Percentiles rank a stretch among this genome's conserved stretches.
These are phyloP conservation scores for Entelexis sorbosivorans DNA, from an alignment of 1,139 yeast genomes.

Conservation along the genomic window DNA sequence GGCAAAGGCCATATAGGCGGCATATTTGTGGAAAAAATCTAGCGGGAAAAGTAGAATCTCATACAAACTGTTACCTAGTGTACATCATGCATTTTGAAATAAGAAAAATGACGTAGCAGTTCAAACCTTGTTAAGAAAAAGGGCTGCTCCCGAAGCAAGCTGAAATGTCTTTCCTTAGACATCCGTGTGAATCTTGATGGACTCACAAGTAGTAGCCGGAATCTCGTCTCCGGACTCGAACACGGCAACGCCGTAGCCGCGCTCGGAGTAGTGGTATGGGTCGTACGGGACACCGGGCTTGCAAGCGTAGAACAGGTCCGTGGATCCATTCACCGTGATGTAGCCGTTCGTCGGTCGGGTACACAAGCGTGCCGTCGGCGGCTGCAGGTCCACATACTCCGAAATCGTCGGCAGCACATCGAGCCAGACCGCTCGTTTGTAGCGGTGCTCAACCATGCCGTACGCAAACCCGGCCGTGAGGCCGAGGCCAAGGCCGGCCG, in stretches of 20 bases:
- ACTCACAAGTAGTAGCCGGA: neutral
- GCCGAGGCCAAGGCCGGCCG: slow-evolving; percentile 14
- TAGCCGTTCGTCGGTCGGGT: neutral
- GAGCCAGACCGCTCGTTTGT: neutral
- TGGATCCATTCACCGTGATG: neutral
- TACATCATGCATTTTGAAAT: too few species aligned
- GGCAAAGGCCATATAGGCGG: too few species aligned
- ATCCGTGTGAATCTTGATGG: neutral
- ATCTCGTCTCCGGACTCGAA: neutral
- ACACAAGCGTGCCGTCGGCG: slow-evolving; percentile 14
- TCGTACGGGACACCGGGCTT: neutral
- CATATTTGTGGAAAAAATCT: too few species aligned
- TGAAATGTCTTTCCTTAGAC: neutral
- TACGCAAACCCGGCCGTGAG: slow-evolving; percentile 9
- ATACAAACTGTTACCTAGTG: too few species aligned
- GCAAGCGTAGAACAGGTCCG: neutral
- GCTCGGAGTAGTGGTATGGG: neutral
- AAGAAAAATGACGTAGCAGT: too few species aligned
- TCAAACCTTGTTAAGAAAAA: too few species aligned
- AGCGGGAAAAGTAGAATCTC: too few species aligned
- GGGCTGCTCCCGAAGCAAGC: neutral
- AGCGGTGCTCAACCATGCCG: slow-evolving; percentile 1
- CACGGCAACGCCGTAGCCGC: neutral
- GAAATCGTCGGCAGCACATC: neutral
- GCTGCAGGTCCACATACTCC: slow-evolving; percentile 25